Conservation (phyloP, 2,329 filamentous ascomycete genomes). For the Achaetomium macrosporum region DNA sequence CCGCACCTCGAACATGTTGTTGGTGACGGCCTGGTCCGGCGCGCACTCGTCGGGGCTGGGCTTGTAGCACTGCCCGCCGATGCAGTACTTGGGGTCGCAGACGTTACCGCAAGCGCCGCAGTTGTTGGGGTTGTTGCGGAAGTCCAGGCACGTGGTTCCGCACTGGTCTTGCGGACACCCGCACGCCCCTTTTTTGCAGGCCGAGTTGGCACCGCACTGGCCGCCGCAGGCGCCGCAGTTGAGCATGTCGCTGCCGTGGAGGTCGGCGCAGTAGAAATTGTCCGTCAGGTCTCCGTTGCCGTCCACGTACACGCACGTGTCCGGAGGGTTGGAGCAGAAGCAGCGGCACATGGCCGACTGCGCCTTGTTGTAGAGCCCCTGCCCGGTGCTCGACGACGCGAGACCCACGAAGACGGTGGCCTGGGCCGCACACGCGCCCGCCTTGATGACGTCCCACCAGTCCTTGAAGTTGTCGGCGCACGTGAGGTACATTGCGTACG, state of each 20-base stretch:
- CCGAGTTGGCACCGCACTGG: conserved; percentile 8
- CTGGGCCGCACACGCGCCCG: too few species aligned
- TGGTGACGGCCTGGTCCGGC: not conserved
- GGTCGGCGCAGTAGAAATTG: too few species aligned
- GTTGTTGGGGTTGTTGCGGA: conserved; percentile 15
- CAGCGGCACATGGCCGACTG: too few species aligned
- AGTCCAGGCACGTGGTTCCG: conserved; percentile 11
- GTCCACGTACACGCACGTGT: too few species aligned
- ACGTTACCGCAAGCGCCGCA: conserved; percentile 17
- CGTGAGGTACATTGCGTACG: too few species aligned
- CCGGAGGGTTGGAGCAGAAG: too few species aligned
- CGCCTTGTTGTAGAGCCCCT: too few species aligned
- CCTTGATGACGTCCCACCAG: too few species aligned
- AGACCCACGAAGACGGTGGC: too few species aligned
- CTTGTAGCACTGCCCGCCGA: conserved; percentile 14
- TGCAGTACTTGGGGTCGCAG: conserved; percentile 15
- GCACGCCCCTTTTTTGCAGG: conserved; percentile 8
- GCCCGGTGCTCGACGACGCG: too few species aligned
- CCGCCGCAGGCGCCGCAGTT: conserved; percentile 17
- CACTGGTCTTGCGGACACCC: conserved; percentile 13
- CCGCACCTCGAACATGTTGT: not conserved
- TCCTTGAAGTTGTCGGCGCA: too few species aligned
- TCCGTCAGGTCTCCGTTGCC: too few species aligned
- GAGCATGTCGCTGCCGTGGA: conserved; percentile 2
- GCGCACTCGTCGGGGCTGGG: not conserved